Conservation (phyloP, 83 land plant species). For the Thuja plicata region DNA sequence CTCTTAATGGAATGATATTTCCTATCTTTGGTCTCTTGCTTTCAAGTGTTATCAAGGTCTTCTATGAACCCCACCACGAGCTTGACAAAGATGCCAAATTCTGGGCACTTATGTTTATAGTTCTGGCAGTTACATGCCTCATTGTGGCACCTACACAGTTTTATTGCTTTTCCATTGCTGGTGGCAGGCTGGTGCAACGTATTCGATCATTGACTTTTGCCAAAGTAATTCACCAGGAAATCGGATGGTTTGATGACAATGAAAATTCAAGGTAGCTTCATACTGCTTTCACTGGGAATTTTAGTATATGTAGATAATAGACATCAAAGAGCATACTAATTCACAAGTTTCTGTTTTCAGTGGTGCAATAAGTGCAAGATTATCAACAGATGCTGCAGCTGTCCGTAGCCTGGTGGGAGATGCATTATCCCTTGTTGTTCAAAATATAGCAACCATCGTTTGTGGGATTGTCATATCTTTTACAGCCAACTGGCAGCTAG, state of each 20-base stretch:
- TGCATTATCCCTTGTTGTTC: slow-evolving; percentile 35
- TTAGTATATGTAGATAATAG: not conserved
- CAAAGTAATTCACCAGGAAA: slow-evolving; percentile 48
- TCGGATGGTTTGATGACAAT: slow-evolving; percentile 57
- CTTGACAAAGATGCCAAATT: slow-evolving; percentile 48
- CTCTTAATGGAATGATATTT: slow-evolving; percentile 32
- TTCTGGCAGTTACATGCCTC: slow-evolving; percentile 30
- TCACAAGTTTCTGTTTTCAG: slow-evolving; percentile 16
- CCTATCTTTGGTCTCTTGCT: slow-evolving; percentile 48
- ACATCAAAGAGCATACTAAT: not conserved
- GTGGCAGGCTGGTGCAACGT: slow-evolving; percentile 48
- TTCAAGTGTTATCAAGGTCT: slow-evolving; percentile 38
- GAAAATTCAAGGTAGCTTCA: slow-evolving; percentile 25
- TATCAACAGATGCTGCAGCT: slow-evolving; percentile 40
- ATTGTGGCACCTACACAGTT: slow-evolving; percentile 35
- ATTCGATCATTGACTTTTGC: slow-evolving; percentile 48
- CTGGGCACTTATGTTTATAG: slow-evolving; percentile 61
- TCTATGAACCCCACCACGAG: slow-evolving; percentile 35
- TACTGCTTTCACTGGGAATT: slow-evolving; percentile 6
- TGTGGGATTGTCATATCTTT: slow-evolving; percentile 39
- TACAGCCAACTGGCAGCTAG: slow-evolving; percentile 37
- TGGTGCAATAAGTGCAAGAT: slow-evolving; percentile 41
- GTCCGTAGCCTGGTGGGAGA: slow-evolving; percentile 40
- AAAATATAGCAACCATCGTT: slow-evolving; percentile 29
- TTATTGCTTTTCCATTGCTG: slow-evolving; percentile 51